Evolutionary conservation across 257 asterid species (phyloP).

Genomic region (Solanum habrochaites): DNA sequence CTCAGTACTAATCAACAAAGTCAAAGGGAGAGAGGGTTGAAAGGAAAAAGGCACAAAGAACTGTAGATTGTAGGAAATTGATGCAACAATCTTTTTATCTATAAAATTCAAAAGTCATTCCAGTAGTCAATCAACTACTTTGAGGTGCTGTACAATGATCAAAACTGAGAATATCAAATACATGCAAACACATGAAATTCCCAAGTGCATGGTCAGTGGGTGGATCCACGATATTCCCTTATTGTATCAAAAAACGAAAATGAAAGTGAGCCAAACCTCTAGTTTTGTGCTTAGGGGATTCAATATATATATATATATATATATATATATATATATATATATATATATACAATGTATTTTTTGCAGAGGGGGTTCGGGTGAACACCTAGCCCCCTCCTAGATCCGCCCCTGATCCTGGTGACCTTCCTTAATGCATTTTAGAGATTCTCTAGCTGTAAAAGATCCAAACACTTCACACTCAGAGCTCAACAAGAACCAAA

Average conservation of each 20-base stretch:
- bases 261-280: neutral
- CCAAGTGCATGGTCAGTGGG: neutral
- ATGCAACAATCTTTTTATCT: neutral
- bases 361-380: neutral
- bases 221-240: neutral
- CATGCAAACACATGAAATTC: neutral
- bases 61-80: neutral
- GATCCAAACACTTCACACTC: neutral
- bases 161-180: neutral
- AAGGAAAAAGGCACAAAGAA: neutral
- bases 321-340: too few species aligned
- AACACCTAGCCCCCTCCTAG: neutral
- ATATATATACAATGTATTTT: neutral
- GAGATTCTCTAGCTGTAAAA: neutral
- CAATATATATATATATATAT: too few species aligned
- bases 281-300: neutral
- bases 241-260: neutral
- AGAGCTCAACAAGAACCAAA: neutral
- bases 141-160: neutral
- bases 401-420: neutral
- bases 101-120: neutral
- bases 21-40: neutral
- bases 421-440: neutral
- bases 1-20: neutral
- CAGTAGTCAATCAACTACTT: neutral